Evolutionary conservation across 352 stramenopile genomes (phyloP).

Genomic region (Thraustochytrium sp.): DNA sequence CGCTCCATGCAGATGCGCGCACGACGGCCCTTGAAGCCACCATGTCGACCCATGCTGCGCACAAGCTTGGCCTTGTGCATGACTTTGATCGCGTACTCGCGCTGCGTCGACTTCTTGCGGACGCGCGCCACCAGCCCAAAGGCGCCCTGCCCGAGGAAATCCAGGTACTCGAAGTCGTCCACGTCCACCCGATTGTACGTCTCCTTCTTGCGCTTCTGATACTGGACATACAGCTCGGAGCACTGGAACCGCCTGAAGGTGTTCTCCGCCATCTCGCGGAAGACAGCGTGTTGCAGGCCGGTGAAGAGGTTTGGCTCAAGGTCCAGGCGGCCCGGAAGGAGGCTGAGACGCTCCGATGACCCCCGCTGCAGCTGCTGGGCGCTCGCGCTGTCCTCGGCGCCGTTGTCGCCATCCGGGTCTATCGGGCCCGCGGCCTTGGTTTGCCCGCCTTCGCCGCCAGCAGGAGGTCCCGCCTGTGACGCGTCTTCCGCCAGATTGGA

Average conservation of each 20-base stretch:
- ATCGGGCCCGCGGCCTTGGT: too few species aligned
- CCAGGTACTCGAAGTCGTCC: conserved; percentile 78
- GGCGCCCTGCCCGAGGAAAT: conserved; percentile 76
- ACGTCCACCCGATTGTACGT: conserved; percentile 60
- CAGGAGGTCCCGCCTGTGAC: too few species aligned
- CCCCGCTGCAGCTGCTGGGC: too few species aligned
- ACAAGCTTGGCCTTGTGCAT: conserved; percentile 56
- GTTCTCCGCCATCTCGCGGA: conserved; percentile 43
- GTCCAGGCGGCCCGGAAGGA: neutral
- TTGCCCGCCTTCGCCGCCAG: too few species aligned
- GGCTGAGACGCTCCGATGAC: neutral
- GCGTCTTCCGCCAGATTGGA: neutral
- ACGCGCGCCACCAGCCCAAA: conserved; percentile 79
- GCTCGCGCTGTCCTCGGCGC: neutral
- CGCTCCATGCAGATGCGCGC: conserved; percentile 55
- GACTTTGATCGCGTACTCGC: conserved; percentile 84
- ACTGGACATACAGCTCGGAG: conserved; percentile 11
- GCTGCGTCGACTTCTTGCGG: conserved; percentile 76
- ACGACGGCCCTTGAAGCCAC: conserved; percentile 7
- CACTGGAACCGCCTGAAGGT: conserved; percentile 33
- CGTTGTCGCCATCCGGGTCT: neutral
- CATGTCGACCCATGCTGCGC: conserved; percentile 14
- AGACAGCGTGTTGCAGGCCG: conserved; percentile 17
- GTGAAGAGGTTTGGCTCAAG: conserved; percentile 20
- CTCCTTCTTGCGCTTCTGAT: conserved; percentile 40